phyloP scores from a whole-genome alignment of 2,329 filamentous ascomycete species.

The Colletotrichum chlorophyti region DNA sequence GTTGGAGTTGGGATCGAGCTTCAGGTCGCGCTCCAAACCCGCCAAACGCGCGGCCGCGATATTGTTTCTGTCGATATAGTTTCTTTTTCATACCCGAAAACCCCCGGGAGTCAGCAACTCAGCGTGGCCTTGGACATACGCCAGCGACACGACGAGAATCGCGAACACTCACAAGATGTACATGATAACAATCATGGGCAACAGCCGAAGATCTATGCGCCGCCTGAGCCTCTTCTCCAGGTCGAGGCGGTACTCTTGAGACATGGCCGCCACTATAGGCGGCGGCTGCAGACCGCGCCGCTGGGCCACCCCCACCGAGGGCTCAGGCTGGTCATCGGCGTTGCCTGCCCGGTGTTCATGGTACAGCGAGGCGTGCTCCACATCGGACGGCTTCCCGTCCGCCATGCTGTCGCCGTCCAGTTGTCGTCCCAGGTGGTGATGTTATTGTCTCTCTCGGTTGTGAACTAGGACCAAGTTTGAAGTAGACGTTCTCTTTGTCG shows the following conservation, averaged over 20 bases:
- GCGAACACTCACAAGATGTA: constrained; percentile 47
- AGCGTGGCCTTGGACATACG: too few species aligned
- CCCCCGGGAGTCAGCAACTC: too few species aligned
- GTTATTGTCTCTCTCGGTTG: too few species aligned
- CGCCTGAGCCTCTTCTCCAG: constrained; percentile 40
- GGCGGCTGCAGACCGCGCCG: constrained; percentile 17
- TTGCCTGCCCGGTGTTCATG: constrained; percentile 9
- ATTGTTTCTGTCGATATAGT: constrained; percentile 28
- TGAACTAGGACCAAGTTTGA: too few species aligned
- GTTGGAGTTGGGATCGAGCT: constrained; percentile 36
- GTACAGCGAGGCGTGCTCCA: constrained; percentile 14
- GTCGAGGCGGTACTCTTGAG: constrained; percentile 13
- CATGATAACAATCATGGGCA: constrained; percentile 59
- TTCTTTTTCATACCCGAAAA: constrained; percentile 12
- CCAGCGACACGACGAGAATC: background rate
- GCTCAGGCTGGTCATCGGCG: constrained; percentile 3
- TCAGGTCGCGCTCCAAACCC: constrained; percentile 48
- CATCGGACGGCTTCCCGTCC: constrained; percentile 15
- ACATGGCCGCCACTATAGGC: constrained; percentile 19
- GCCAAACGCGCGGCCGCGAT: constrained; percentile 63
- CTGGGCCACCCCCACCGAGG: constrained; percentile 10
- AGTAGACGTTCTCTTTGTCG: too few species aligned
- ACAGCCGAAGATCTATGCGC: constrained; percentile 46
- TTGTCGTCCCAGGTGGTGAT: background rate
- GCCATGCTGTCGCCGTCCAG: background rate